phyloP scores from a whole-genome alignment of 495 filamentous ascomycete species.

The Astrothelium macrocarpum region DNA sequence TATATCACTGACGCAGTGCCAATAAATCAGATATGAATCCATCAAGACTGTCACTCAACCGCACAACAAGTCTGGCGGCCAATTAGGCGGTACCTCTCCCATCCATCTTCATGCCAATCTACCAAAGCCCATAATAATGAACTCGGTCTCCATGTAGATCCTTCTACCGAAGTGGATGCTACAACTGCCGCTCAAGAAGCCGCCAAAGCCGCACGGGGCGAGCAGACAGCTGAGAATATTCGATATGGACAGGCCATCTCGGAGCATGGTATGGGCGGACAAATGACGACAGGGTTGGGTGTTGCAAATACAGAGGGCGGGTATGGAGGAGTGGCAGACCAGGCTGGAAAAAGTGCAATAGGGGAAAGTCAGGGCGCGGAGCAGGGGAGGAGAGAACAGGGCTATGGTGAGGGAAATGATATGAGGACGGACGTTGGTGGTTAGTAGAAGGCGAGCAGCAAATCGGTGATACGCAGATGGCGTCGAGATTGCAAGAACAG shows the following conservation, averaged over 20 bases:
- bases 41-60: constrained; percentile 40
- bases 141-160: constrained; percentile 1
- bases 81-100: constrained; percentile 43
- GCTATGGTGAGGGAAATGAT: constrained; percentile 43
- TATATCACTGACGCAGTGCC: no score
- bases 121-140: constrained; percentile 3
- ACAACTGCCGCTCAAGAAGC: constrained; percentile 15
- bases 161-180: constrained; percentile 17
- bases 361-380: constrained; percentile 20
- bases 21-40: constrained; percentile 60
- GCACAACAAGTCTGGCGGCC: constrained; percentile 47
- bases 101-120: neutral
- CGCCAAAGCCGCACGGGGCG: constrained; percentile 24
- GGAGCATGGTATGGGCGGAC: constrained; percentile 46
- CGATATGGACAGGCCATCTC: constrained; percentile 43
- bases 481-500: neutral
- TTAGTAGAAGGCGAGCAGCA: constrained; percentile 20
- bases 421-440: constrained; percentile 46
- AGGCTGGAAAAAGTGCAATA: constrained; percentile 23
- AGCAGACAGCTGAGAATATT: constrained; percentile 41
- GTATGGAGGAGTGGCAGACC: constrained; percentile 15
- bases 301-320: constrained; percentile 14
- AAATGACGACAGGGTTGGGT: constrained; percentile 21
- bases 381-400: constrained; percentile 45
- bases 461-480: neutral